Evolutionary conservation across 306 rosid species (phyloP), one percentile per base, ranked within the genome.

Genomic region (Quillaja saponaria): DNA sequence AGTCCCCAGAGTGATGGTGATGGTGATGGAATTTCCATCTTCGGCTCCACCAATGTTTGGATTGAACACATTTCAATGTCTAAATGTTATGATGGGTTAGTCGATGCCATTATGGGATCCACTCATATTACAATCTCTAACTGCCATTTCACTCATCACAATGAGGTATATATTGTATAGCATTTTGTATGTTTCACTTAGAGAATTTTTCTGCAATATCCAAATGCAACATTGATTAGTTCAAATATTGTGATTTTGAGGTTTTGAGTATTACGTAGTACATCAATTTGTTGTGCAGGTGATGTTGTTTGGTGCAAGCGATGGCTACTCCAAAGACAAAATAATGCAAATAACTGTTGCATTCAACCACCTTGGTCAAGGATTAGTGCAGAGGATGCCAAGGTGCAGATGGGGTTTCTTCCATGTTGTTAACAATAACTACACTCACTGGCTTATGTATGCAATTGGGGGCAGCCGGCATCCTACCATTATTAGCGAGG

Each of bases 401-500:
- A 84, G 95, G 60, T 49, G 63, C 41, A 69, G 94, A 64, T 74
- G 58, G 66, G 97, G 95, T 20, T 90, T 87, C 51, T 3, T 87
- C 65, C 95, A 90, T 18, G 67, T 74, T 0, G 85, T 90, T 13
- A 90, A 90, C 74, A 87, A 90, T 40, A 88, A 81, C 75, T 90
- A 87, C 76, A 84, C 85, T 34, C 92, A 82, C 10, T 90, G 95
- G 95, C 66, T 72, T 34, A 87, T 84, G 97, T 90, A 90, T 19
- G 97, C 97, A 75, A 85, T 90, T 12, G 97, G 97, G 6, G 94
- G 95, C 13, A 87, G 80, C 79, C 20, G 42, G 58, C 64, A 76
- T 45, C 94, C 97, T 18, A 90, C 94, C 47, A 67, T 90, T 11
- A 71, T 90, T n/a, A 85, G 94, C 49, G 95, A 90, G 68, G 97